Percentiles rank a stretch among this genome's conserved stretches.
Evolutionary conservation across 1,284 basidiomycete genomes (phyloP).

Genomic region (Cerioporus squamosus): DNA sequence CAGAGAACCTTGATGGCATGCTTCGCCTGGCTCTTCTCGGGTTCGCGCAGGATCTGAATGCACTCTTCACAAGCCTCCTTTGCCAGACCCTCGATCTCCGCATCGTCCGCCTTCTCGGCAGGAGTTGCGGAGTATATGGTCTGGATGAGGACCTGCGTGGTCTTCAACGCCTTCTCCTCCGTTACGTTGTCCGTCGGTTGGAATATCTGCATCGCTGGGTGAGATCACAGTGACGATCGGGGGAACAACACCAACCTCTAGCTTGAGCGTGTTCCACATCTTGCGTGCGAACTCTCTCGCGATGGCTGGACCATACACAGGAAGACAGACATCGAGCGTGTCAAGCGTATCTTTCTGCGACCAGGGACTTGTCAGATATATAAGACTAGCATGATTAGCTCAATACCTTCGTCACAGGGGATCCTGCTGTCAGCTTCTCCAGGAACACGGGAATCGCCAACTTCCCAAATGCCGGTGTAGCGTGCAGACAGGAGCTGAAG

Average conservation of each 20-base stretch:
- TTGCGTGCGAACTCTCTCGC: constrained; percentile 70
- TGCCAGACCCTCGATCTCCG: constrained; percentile 58
- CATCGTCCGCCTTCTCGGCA: constrained; percentile 39
- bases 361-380: background rate
- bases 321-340: constrained; percentile 76
- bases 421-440: constrained; percentile 89
- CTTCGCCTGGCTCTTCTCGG: constrained; percentile 90
- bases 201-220: constrained; percentile 66
- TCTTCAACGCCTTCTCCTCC: constrained; percentile 72
- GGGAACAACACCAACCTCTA: constrained; percentile 62
- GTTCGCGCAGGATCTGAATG: constrained; percentile 78
- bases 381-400: background rate
- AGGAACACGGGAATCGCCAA: constrained; percentile 89
- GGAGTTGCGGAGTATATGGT: constrained; percentile 63
- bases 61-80: constrained; percentile 82
- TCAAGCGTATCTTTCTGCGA: constrained; percentile 80
- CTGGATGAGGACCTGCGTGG: constrained; percentile 71
- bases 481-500: constrained; percentile 64
- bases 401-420: constrained; percentile 82
- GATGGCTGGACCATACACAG: constrained; percentile 76
- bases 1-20: constrained; percentile 84
- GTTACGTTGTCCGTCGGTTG: constrained; percentile 83
- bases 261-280: constrained; percentile 86
- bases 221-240: too few relatives aligned
- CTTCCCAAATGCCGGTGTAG: constrained; percentile 84